Conservation (phyloP, 2,329 filamentous ascomycete species). For the Pseudogymnoascus sp. region DNA sequence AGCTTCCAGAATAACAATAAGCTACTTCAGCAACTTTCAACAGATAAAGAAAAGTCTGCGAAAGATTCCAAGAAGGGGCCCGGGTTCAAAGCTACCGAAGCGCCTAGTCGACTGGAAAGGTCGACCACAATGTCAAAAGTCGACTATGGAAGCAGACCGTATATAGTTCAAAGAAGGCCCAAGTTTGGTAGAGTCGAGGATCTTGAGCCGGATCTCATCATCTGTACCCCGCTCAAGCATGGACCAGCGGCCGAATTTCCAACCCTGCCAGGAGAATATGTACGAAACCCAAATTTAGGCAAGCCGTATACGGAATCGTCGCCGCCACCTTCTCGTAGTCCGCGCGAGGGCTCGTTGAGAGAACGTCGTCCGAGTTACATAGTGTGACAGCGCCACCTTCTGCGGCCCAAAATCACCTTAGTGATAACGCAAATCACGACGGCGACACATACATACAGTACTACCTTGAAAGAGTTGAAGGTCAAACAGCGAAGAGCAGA, state of each 20-base stretch:
- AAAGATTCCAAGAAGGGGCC: too few species aligned
- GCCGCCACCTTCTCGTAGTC: conserved; percentile 15
- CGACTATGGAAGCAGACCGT: conserved; percentile 29
- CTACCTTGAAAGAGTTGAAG: too few species aligned
- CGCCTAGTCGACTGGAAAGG: background rate
- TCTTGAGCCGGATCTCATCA: conserved; percentile 37
- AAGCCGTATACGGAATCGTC: conserved; percentile 27
- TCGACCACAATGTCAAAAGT: background rate
- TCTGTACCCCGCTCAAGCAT: conserved; percentile 41
- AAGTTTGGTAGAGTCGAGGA: conserved; percentile 40
- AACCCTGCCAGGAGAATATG: conserved; percentile 45
- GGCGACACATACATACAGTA: too few species aligned
- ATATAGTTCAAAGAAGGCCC: conserved; percentile 38
- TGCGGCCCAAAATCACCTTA: too few species aligned
- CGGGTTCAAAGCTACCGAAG: too few species aligned
- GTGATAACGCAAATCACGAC: too few species aligned
- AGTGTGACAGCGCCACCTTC: too few species aligned
- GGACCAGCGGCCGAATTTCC: conserved; percentile 45
- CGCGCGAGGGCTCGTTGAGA: conserved; percentile 18
- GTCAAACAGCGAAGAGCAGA: too few species aligned
- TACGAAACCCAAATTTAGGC: conserved; percentile 36
- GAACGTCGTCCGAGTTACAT: conserved; percentile 16
- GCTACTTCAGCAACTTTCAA: too few species aligned
- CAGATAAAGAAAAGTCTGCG: too few species aligned
- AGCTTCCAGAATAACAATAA: too few species aligned